These are phyloP conservation scores for Capillidium rhysosporum DNA, from an alignment of 371 early-diverging fungal genomes.

Conservation along the genomic window DNA sequence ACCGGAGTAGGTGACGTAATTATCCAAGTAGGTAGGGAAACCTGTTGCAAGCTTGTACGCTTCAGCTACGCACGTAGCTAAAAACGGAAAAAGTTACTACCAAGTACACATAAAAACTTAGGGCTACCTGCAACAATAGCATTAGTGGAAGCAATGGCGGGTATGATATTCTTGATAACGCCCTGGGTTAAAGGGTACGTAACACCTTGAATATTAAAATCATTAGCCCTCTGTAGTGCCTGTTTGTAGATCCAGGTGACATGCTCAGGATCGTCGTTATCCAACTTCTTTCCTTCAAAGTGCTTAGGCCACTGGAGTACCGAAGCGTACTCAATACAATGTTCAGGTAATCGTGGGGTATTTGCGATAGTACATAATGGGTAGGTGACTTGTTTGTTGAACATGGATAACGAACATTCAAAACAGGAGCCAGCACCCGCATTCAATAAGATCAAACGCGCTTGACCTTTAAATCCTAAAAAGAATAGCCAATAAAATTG, in stretches of 20 bases:
- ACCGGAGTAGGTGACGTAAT: constrained; percentile 93
- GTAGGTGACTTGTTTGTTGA: constrained; percentile 30
- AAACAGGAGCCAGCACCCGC: constrained; percentile 63
- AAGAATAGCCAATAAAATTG: background rate
- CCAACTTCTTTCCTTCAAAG: constrained; percentile 37
- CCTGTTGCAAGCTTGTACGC: constrained; percentile 77
- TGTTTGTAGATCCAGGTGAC: constrained; percentile 66
- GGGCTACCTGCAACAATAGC: constrained; percentile 36
- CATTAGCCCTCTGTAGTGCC: constrained; percentile 48
- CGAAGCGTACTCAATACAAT: constrained; percentile 76
- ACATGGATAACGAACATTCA: constrained; percentile 66
- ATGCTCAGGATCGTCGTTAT: constrained; percentile 82
- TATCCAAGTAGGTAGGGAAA: constrained; percentile 52
- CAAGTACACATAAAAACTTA: background rate
- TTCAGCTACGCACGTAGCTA: constrained; percentile 86
- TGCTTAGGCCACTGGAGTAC: constrained; percentile 76
- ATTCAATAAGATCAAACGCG: constrained; percentile 55
- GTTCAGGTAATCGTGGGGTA: constrained; percentile 76
- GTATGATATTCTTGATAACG: constrained; percentile 72
- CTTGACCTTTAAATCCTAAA: constrained; percentile 75
- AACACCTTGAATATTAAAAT: constrained; percentile 73
- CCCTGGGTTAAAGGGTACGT: constrained; percentile 86
- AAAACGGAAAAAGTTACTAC: background rate
- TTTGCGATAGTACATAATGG: constrained; percentile 55
- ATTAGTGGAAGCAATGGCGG: constrained; percentile 56